Conservation (phyloP, 192 early-diverging fungal genomes). For the Rhizoclosmatium globosum region DNA sequence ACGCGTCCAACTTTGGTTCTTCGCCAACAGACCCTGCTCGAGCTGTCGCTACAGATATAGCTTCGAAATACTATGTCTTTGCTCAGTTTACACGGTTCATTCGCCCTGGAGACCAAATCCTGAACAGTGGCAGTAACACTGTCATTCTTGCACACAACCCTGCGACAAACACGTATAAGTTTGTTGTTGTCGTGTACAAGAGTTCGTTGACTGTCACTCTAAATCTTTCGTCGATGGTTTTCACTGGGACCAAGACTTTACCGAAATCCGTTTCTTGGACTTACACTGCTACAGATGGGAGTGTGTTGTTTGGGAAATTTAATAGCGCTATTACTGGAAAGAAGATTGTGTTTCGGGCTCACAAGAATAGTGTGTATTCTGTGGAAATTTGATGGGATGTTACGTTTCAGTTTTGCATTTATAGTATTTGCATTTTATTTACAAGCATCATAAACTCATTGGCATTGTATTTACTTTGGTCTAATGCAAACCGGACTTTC, state of each 20-base stretch:
- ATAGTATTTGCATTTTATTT: background rate
- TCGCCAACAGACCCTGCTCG: background rate
- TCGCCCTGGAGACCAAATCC: slow-evolving; percentile 30
- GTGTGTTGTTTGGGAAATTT: slow-evolving; percentile 1
- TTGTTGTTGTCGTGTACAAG: slow-evolving; percentile 12
- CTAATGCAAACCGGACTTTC: too few species aligned
- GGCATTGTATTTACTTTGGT: background rate
- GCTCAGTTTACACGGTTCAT: slow-evolving; percentile 47
- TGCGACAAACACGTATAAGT: background rate
- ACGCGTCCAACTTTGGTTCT: slow-evolving; percentile 13
- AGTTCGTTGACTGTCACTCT: background rate
- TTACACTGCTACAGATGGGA: slow-evolving; percentile 16
- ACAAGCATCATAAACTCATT: background rate
- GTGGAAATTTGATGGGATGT: background rate
- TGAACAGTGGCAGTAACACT: slow-evolving; percentile 4
- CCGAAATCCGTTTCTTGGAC: background rate
- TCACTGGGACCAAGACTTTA: background rate
- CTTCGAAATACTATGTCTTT: slow-evolving; percentile 30
- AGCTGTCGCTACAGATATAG: background rate
- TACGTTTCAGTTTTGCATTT: background rate
- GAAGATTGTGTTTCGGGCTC: background rate
- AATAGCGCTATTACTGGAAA: background rate
- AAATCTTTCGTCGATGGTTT: background rate
- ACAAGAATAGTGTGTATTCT: slow-evolving; percentile 22
- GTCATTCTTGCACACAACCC: slow-evolving; percentile 18